Conservation (phyloP, 257 asterid genomes). For the Nicotiana attenuata region DNA sequence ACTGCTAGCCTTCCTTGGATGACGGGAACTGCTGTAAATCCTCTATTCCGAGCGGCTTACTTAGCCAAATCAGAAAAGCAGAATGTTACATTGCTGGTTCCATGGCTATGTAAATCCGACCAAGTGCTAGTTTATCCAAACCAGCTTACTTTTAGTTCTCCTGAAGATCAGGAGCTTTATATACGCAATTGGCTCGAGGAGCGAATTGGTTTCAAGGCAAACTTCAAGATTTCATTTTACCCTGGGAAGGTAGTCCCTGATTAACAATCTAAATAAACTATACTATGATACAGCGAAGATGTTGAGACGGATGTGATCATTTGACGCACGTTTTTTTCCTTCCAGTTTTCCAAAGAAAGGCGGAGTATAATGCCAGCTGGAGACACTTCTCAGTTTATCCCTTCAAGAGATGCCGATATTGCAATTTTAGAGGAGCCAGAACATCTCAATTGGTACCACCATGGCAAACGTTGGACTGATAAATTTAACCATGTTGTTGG, state of each 20-base stretch:
- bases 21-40: slow-evolving; percentile 99
- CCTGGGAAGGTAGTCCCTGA: slow-evolving; percentile 77
- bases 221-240: slow-evolving; percentile 91
- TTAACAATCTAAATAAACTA: neutral
- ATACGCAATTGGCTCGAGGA: slow-evolving; percentile 96
- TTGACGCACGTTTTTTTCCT: slow-evolving; percentile 1
- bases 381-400: slow-evolving; percentile 81
- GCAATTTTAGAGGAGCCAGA: slow-evolving; percentile 99
- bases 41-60: slow-evolving; percentile 96
- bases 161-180: slow-evolving; percentile 88
- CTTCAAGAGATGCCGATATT: slow-evolving; percentile 93
- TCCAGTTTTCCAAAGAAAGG: slow-evolving; percentile 78
- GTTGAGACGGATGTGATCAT: slow-evolving; percentile 3
- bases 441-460: slow-evolving; percentile 99
- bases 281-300: neutral
- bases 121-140: slow-evolving; percentile 95
- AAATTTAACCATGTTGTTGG: slow-evolving; percentile 98
- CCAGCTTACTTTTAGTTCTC: slow-evolving; percentile 75
- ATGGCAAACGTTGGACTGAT: slow-evolving; percentile 98
- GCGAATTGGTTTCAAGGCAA: slow-evolving; percentile 84
- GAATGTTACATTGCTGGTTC: slow-evolving; percentile 90
- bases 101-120: slow-evolving; percentile 96
- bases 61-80: slow-evolving; percentile 78
- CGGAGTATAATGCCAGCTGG: slow-evolving; percentile 97
- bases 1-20: slow-evolving; percentile 99